Base-by-base conservation (phyloP, 2,329 filamentous ascomycete genomes). In the Fusarium sacchari region DNA sequence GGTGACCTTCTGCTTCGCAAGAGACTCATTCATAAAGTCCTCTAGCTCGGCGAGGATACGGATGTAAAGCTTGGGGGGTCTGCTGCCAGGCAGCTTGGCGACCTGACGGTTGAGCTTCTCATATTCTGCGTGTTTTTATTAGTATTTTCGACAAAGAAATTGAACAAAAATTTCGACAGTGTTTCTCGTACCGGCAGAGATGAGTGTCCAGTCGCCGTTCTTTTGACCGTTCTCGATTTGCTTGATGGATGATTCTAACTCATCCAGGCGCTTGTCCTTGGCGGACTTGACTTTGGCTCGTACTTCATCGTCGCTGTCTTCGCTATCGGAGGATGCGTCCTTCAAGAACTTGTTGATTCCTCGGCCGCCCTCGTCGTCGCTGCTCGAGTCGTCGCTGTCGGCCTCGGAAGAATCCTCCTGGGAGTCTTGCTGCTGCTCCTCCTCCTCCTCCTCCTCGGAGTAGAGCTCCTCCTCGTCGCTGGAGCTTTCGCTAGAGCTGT, bases 381-480 rank as follows among this genome's bases (percentile, higher is more conserved):
- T 89, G 70, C 88, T 88, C 57, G 68, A 72, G 60, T 74, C 75
- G 60, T 86, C 86, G 50, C 71, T 73, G 60, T 87, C 86, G 36
- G 87, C 87, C 57, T 87, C 85, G 69, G 89, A 86, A 53, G 85
- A 86, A 50, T 86, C 84, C 62, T 85, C 84, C 72, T 83, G 78
- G 59, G 77, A 80, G 63, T 80, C 78, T 69, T 87, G 80, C 79
- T 87, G 80, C 79, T 90, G 84, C 75, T 91, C 85, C 74, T 85
- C 78, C 78, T 83, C 82, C 76, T 82, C 82, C 76, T 83, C 81
- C 75, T 82, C 81, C 69, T 80, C 81, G 78, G 89, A 90, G 91
- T 97, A 97, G 85, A 97, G 92, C 85, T 95, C 93, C 87, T 98
- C 95, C 88, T 98, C 96, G 79, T 98, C 96, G 80, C 94, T 97